These are phyloP conservation scores for Pyrus pyrifolia DNA, from an alignment of 306 rosid genomes.

Conservation along the genomic window DNA sequence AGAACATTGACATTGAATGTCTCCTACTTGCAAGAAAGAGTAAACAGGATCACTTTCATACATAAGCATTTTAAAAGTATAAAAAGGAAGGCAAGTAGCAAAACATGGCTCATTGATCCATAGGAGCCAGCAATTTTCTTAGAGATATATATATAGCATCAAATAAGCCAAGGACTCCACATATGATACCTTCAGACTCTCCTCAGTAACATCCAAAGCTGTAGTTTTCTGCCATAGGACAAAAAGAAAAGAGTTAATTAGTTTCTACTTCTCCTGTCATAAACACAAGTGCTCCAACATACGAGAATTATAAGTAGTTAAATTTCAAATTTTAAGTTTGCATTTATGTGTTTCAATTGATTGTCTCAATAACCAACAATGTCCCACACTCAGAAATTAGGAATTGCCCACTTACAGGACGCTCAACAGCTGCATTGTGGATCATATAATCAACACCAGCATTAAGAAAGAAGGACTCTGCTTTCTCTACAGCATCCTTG, in stretches of 20 bases:
- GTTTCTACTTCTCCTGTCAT: too few species aligned
- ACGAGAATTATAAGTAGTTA: too few species aligned
- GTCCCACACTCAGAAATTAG: conserved; percentile 11
- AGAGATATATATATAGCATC: background rate
- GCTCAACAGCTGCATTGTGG: conserved; percentile 93
- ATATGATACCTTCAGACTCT: conserved; percentile 58
- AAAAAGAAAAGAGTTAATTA: background rate
- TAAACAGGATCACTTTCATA: conserved; percentile 4
- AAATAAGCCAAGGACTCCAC: background rate
- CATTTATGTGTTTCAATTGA: background rate
- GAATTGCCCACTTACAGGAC: conserved; percentile 66
- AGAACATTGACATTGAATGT: conserved; percentile 85
- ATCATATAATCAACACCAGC: conserved; percentile 87
- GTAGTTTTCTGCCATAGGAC: conserved; percentile 60
- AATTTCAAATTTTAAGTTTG: background rate
- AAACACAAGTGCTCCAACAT: too few species aligned
- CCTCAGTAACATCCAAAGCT: conserved; percentile 67
- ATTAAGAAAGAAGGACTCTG: conserved; percentile 62
- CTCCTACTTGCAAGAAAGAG: conserved; percentile 38
- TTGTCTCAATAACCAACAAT: background rate
- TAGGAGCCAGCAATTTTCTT: background rate
- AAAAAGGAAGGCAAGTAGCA: conserved; percentile 1
- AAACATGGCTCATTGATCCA: background rate
- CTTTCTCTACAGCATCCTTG: conserved; percentile 58
- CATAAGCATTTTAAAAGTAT: background rate